phyloP scores from a whole-genome alignment of 306 rosid genomes.

The Quercus suber region DNA sequence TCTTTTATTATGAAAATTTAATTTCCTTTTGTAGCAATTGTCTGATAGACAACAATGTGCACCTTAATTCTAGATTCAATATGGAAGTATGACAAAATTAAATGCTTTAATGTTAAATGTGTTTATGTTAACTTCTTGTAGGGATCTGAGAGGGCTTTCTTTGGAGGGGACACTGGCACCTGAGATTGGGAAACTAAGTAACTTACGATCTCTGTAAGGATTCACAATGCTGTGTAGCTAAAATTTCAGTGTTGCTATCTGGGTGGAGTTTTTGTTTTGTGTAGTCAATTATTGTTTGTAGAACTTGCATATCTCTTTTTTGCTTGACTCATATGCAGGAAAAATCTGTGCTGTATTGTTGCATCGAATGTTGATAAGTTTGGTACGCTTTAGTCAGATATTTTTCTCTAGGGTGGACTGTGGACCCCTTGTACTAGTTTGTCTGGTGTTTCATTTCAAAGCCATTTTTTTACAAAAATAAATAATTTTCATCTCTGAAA shows the following conservation, averaged over 20 bases:
- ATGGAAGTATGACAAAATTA: neutral
- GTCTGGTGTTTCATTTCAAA: neutral
- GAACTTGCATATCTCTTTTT: neutral
- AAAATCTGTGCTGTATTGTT: neutral
- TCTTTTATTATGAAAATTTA: neutral
- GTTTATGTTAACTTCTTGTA: conserved; percentile 29
- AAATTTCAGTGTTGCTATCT: neutral
- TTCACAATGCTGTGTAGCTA: neutral
- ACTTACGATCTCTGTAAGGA: conserved; percentile 70
- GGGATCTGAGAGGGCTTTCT: conserved; percentile 63
- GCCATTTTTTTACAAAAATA: neutral
- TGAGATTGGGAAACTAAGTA: conserved; percentile 68
- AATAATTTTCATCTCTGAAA: neutral
- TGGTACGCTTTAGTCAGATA: neutral
- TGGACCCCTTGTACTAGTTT: neutral
- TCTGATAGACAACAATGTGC: neutral
- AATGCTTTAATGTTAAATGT: conserved; percentile 4
- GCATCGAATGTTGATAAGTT: neutral
- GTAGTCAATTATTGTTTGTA: neutral
- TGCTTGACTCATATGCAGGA: neutral
- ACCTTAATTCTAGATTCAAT: neutral
- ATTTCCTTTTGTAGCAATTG: neutral
- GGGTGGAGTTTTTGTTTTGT: neutral
- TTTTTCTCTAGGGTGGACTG: neutral
- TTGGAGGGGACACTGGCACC: conserved; percentile 84